Evolutionary conservation across 2,329 filamentous ascomycete genomes (phyloP).

Genomic region (Thelonectria rubi): DNA sequence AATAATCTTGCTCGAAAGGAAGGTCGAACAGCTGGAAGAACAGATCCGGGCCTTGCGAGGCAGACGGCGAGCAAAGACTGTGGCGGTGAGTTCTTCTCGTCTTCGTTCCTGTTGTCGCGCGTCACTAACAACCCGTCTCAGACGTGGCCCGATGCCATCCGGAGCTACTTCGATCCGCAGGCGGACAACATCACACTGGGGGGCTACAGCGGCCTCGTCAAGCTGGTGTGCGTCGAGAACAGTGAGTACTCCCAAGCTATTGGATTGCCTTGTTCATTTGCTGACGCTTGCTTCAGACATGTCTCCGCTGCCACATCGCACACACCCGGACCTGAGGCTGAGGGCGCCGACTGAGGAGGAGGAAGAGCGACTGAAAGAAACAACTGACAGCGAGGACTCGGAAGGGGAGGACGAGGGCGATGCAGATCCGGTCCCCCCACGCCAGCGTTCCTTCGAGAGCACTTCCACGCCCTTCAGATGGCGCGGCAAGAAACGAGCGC

Average conservation of each 20-base stretch:
- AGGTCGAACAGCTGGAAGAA: not conserved
- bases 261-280: not conserved
- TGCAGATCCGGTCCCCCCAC: not conserved
- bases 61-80: not conserved
- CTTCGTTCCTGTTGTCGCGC: not conserved
- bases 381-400: not conserved
- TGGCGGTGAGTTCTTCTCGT: not conserved
- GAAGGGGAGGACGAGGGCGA: not conserved
- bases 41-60: too few relatives aligned
- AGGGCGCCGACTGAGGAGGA: not conserved
- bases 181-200: not conserved
- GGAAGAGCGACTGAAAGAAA: too few relatives aligned
- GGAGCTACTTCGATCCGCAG: not conserved
- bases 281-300: conserved; percentile 11
- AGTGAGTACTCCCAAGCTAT: not conserved
- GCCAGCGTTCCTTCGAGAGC: not conserved
- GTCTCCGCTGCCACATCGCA: not conserved
- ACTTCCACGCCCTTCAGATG: not conserved
- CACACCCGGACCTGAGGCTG: conserved; percentile 7
- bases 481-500: not conserved
- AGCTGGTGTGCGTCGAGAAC: not conserved
- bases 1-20: too few relatives aligned
- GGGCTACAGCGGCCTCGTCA: not conserved
- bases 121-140: not conserved
- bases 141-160: not conserved